These are phyloP conservation scores for Pseudozyma sp. DNA, from an alignment of 1,284 basidiomycete species.

Conservation along the genomic window DNA sequence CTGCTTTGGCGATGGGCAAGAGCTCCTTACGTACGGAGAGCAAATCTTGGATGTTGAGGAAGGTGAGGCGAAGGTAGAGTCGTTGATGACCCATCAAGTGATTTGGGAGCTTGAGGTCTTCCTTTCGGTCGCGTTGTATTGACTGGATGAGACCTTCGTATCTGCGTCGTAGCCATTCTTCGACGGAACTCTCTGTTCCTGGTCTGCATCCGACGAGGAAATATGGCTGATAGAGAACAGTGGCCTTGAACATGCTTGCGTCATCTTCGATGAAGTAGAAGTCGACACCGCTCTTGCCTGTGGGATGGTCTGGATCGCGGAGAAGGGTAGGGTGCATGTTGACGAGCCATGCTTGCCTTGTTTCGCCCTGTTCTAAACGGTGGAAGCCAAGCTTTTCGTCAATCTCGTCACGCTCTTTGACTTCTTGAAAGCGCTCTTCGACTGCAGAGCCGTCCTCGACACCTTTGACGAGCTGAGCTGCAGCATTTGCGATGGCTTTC, in stretches of 20 bases:
- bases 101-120: conserved; percentile 94
- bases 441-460: conserved; percentile 62
- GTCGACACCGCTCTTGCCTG: conserved; percentile 80
- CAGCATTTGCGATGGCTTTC: conserved; percentile 50
- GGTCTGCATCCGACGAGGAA: conserved; percentile 85
- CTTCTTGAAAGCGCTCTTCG: conserved; percentile 66
- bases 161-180: conserved; percentile 94
- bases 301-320: conserved; percentile 74
- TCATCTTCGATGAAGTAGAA: conserved; percentile 99
- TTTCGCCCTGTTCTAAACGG: conserved; percentile 63
- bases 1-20: conserved; percentile 87
- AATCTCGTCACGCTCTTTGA: conserved; percentile 78
- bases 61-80: conserved; percentile 87
- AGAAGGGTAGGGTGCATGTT: conserved; percentile 98
- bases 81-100: conserved; percentile 92
- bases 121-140: conserved; percentile 85
- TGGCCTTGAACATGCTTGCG: conserved; percentile 94
- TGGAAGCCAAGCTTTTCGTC: conserved; percentile 92
- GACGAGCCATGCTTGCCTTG: conserved; percentile 80
- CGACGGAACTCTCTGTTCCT: conserved; percentile 88
- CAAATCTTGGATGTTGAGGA: conserved; percentile 92
- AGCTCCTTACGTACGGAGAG: conserved; percentile 88
- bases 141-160: conserved; percentile 85
- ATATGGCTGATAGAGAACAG: conserved; percentile 92
- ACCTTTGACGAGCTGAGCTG: conserved; percentile 51